Evolutionary conservation across 768 basidiomycete species (phyloP), one percentile per base, ranked within the genome.

Genomic region (Rubroboletus satanas): DNA sequence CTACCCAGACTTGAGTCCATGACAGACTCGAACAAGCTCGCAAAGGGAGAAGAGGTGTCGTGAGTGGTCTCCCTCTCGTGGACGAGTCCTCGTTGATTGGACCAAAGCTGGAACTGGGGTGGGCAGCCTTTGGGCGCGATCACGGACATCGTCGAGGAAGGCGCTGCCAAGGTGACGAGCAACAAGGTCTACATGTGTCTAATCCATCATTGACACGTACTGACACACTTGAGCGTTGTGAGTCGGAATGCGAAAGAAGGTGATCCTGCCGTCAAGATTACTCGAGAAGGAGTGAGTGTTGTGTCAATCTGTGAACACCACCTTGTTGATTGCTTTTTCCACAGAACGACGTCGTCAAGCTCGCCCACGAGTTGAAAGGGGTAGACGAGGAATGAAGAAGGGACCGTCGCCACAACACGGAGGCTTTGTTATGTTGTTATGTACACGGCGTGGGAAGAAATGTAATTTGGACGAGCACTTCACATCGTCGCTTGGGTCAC

Each of bases 281-380:
- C 71, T 29, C 70, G 77, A 32, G 61, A 72, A 31, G 77, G 78
- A 21, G 79, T 78, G 58, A 60, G 77, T 74, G 3, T 32, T 5
- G 4, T 38, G 18, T 45, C 18, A 35, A 21, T 54, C 7, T 37
- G 12, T n/a, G 14, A 8, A 6, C n/a, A n/a, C n/a, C 4, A 5
- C 5, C n/a, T 31, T 45, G 28, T 45, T 44, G 18, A 43, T 9
- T 35, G 14, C 32, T 23, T 39, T 8, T 21, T 23, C 18, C 15
- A 21, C 31, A 81, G 77, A 81, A 79, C 52, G 73, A 80, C 56
- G 77, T 79, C 3, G 79, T 80, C 45, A 81, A 81, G 73, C 67
- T 77, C 8, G 77, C 78, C 0, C 77, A 79, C 53, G 78, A 81
- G 65, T 56, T 82, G 57, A 76, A 78, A 38, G 72, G 76, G 55